phyloP scores from a whole-genome alignment of 352 stramenopile species.

The Globisporangium splendens region DNA sequence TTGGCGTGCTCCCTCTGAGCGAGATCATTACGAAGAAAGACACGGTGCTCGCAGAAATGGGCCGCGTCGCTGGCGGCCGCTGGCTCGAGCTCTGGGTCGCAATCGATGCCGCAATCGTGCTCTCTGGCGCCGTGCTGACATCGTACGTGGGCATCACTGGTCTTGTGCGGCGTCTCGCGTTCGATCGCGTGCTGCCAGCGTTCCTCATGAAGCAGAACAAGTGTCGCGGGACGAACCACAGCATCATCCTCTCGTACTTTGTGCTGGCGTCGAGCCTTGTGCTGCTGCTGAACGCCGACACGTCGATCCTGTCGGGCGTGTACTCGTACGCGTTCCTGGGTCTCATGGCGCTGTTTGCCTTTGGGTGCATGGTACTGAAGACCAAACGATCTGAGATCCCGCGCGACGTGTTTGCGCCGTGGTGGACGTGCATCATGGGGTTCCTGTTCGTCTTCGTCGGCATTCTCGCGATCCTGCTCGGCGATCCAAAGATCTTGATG shows the following conservation, averaged over 20 bases:
- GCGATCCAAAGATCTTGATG: constrained; percentile 40
- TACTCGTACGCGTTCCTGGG: constrained; percentile 86
- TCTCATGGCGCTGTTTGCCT: constrained; percentile 82
- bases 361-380: constrained; percentile 83
- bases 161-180: constrained; percentile 55
- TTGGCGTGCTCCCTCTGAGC: constrained; percentile 56
- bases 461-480: constrained; percentile 50
- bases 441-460: constrained; percentile 39
- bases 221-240: constrained; percentile 57
- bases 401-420: constrained; percentile 54
- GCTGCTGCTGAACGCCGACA: constrained; percentile 68
- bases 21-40: constrained; percentile 51
- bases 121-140: constrained; percentile 71
- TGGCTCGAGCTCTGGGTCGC: constrained; percentile 50
- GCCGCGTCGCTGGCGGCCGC: constrained; percentile 23
- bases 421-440: constrained; percentile 35
- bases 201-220: constrained; percentile 42
- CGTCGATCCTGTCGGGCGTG: constrained; percentile 67
- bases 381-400: constrained; percentile 78
- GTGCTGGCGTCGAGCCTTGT: constrained; percentile 57
- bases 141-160: constrained; percentile 81
- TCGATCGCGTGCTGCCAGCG: constrained; percentile 44
- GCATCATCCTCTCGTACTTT: constrained; percentile 71
- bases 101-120: constrained; percentile 76
- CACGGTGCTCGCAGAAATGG: constrained; percentile 63